Evolutionary conservation across 2,329 filamentous ascomycete genomes (phyloP), one percentile per base, ranked within the genome.

Genomic region (Rosellinia necatrix): DNA sequence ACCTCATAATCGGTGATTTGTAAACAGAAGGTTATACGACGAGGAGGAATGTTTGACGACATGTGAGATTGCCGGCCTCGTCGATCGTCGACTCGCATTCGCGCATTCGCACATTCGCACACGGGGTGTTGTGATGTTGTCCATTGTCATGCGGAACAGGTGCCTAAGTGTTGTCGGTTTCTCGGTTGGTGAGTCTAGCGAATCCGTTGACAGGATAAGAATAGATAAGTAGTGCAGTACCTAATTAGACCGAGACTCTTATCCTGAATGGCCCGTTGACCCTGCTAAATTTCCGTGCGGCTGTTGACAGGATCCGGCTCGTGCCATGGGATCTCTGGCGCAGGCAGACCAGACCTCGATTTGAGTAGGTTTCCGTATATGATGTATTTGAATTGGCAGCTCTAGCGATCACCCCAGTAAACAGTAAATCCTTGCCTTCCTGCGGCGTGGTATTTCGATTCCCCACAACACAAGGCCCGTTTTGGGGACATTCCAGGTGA

Each of bases 301-400:
- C 21, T 32, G 13, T 12, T 25, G 8, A 24, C 7, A 38, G 49
- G 49, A 44, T 44, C 19, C 3, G 40, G 13, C 40, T 17, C 4
- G 40, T 27, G 4, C n/a, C 17, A 40, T 24, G 37, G 37, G 24
- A 40, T 40, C n/a, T n/a, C n/a, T n/a, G n/a, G n/a, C n/a, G n/a
- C n/a, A n/a, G n/a, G n/a, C n/a, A n/a, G n/a, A n/a, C n/a, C n/a
- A n/a, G n/a, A n/a, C n/a, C n/a, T n/a, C n/a, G n/a, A n/a, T n/a
- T 22, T 17, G 34, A 35, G 15, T 6, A 19, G 34, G 19, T 7
- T 19, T 40, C 19, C 27, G 15, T 15, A 21, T 44, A 30, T 43
- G 25, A 21, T 27, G 17, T 51, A 51, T 51, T 51, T 51, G 48
- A 34, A 15, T 51, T 44, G 13, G 38, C 15, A n/a, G 17, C 9